Evolutionary conservation across 345 rosid genomes (phyloP), one percentile per base, ranked within the genome.

Genomic region (Bruguiera sexangula): DNA sequence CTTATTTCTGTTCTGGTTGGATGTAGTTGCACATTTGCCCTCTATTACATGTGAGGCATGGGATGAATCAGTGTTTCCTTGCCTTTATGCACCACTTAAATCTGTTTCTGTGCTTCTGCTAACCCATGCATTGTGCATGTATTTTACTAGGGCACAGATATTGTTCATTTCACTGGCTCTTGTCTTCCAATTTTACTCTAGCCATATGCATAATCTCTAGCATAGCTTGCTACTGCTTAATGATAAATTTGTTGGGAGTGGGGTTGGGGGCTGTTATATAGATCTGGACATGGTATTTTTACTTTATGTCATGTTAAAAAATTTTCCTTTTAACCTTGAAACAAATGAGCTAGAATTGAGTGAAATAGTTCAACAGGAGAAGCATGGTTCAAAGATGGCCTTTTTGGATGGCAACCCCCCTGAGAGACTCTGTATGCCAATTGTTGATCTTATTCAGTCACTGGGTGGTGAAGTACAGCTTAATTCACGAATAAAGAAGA

Each of bases 341-440:
- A 5, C 72, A 32, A 64, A 61, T 69, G 26, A 67, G 43, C 50
- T 63, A 69, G 64, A 77, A 67, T 53, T 8, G 27, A 64, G 51
- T 46, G 48, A 60, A 22, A 36, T 72, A 18, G 9, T 43, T 66
- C 68, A 62, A 83, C 87, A 93, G 97, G 97, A 91, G 81, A 94
- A 94, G 71, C 87, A 94, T 81, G 98, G 98, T 65, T 94, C 97
- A 19, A 94, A 94, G 82, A 91, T 94, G 93, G 98, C 97, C 59
- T 94, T 94, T 77, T 86, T 94, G 78, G 97, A 94, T 86, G 97
- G 96, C 60, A 94, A 87, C 72, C 98, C 97, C 53, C 96, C 96
- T 0, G 96, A 94, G 83, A 88, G 98, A 76, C 98, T 90, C 50
- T 91, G 97, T 79, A 81, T 79, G 90, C 98, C 98, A 6, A 75